Base-by-base conservation (phyloP, 202 grass and related monocot genomes). In the Elaeis oleifera region DNA sequence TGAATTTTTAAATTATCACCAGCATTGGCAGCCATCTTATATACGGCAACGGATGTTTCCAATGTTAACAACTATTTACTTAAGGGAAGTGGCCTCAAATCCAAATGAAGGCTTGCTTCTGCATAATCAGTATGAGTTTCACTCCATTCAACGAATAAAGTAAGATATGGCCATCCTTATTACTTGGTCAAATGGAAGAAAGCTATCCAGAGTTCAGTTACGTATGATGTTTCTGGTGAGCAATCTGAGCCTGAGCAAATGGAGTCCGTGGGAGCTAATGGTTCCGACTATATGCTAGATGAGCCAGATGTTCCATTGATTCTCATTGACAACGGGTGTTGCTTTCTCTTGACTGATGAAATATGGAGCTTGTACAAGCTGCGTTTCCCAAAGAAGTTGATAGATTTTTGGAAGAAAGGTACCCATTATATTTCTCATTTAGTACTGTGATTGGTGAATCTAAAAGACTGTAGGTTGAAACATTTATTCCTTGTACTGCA, bases 181-280 rank as follows among this genome's bases (percentile, higher is more conserved):
- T 97, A 89, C 74, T 67, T 92, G 61, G 79, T 97, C 26, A 92
- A 86, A 71, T 97, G 94, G 94, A 78, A 70, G 81, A 78, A 74
- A 79, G 67, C 39, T 59, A 54, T 64, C 39, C 21, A 5, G 28
- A 69, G 65, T 70, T 65, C 65, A 44, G 57, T 29, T 58, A 67
- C 74, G n/a, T 49, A 18, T 53, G 61, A 25, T 18, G 3, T 49
- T 19, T 75, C 67, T 71, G 61, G 13, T 51, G 70, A 84, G 18
- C 70, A 88, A 25, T 17, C 73, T 23, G 77, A 71, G 27, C 39
- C 9, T 21, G 77, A 78, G 8, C 74, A 80, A 0, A 71, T 65
- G 2, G 77, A 69, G 13, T 61, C 50, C 48, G 48, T 72, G 5
- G 61, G 59, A 48, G 50, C 24, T 39, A 58, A 53, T 16, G 68